Evolutionary conservation across 305 asterid species (phyloP).

Genomic region (Solanum hybrid): DNA sequence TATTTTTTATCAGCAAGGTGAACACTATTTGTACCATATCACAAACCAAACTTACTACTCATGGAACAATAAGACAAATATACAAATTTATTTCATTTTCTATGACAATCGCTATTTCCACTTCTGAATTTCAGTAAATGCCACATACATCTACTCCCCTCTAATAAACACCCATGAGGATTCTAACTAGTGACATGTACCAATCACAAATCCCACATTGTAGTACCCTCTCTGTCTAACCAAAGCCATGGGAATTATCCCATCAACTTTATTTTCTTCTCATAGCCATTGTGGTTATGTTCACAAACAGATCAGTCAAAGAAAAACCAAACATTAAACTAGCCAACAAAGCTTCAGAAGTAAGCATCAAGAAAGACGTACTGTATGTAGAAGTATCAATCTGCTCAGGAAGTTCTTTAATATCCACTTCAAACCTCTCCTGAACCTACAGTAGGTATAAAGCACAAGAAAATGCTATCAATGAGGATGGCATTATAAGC

Average conservation of each 20-base stretch:
- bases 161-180: not conserved
- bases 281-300: not conserved
- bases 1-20: not conserved
- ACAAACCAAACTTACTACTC: not conserved
- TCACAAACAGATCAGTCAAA: not conserved
- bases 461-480: not conserved
- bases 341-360: not conserved
- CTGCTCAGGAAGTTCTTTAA: constrained; percentile 92
- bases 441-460: constrained; percentile 46
- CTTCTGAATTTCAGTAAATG: not conserved
- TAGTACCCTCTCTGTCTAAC: not conserved
- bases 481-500: not conserved
- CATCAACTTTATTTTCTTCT: not conserved
- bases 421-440: constrained; percentile 91
- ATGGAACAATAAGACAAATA: not conserved
- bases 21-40: not conserved
- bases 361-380: constrained; percentile 20
- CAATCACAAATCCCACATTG: not conserved
- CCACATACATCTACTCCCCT: not conserved
- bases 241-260: not conserved
- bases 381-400: constrained; percentile 88
- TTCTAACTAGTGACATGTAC: not conserved
- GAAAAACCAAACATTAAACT: not conserved
- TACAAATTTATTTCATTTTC: not conserved
- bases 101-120: not conserved